Conservation (phyloP, 805 yeast genomes). For the Kodamaea lidongshanica region DNA sequence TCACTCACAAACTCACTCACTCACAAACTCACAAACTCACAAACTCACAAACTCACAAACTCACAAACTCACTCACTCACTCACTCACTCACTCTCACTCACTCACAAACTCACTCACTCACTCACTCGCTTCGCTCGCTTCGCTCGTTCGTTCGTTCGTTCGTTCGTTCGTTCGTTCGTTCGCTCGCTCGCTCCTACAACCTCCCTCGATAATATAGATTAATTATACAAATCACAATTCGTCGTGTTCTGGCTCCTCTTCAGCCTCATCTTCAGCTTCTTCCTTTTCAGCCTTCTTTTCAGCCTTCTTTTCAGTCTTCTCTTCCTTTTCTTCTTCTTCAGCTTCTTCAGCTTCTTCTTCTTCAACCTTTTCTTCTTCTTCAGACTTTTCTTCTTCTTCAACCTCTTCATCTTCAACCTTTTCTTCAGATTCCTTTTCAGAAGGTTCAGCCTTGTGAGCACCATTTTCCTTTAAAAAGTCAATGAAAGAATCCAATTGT, state of each 20-base stretch:
- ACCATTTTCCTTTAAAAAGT: constrained; percentile 68
- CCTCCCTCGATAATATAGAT: constrained; percentile 1
- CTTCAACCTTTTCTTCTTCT: constrained; percentile 10
- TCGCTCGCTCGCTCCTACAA: constrained; percentile 1
- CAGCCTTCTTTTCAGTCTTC: constrained; percentile 2
- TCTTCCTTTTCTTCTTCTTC: constrained; percentile 2
- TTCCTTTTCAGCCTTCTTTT: background rate
- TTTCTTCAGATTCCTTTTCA: constrained; percentile 19
- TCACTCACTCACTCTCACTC: too few relatives aligned
- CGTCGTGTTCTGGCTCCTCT: constrained; percentile 27
- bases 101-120: too few relatives aligned
- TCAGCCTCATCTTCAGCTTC: constrained; percentile 1
- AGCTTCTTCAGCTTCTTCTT: constrained; percentile 4
- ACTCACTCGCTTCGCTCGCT: too few relatives aligned
- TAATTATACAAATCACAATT: constrained; percentile 20
- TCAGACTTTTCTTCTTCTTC: constrained; percentile 21
- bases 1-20: too few relatives aligned
- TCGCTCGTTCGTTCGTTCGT: too few relatives aligned
- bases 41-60: too few relatives aligned
- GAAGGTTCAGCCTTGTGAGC: constrained; percentile 48
- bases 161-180: too few relatives aligned
- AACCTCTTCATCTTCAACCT: constrained; percentile 23
- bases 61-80: too few relatives aligned
- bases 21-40: too few relatives aligned
- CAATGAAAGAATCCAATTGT: constrained; percentile 62